Evolutionary conservation across 495 filamentous ascomycete species (phyloP).

Genomic region (Wilcoxina mikolae): DNA sequence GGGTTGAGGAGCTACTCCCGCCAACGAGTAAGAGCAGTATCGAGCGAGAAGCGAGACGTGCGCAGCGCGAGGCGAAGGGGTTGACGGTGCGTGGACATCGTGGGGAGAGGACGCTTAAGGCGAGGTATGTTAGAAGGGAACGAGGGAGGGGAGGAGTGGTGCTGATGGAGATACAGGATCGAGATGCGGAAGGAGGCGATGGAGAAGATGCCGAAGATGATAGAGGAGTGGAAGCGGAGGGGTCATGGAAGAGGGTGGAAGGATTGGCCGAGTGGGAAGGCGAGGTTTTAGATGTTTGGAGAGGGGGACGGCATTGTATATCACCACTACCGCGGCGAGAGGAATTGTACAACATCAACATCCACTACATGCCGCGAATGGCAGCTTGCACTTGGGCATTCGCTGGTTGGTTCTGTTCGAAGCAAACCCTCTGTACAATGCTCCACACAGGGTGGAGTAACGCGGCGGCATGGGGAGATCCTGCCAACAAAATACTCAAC

Average conservation of each 20-base stretch:
- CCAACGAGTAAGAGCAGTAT: slow-evolving; percentile 60
- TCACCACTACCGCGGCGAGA: too few species aligned
- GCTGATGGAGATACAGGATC: slow-evolving; percentile 38
- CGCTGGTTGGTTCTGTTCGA: too few species aligned
- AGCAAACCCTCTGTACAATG: too few species aligned
- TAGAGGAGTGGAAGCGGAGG: slow-evolving; percentile 81
- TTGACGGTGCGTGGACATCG: slow-evolving; percentile 88
- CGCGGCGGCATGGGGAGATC: too few species aligned
- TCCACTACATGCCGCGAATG: too few species aligned
- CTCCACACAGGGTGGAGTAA: too few species aligned
- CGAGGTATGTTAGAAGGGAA: slow-evolving; percentile 40
- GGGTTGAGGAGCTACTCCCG: slow-evolving; percentile 73
- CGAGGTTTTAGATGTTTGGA: slow-evolving; percentile 5
- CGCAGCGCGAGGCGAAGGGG: slow-evolving; percentile 67
- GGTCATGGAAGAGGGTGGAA: slow-evolving; percentile 82
- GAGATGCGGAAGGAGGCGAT: slow-evolving; percentile 83
- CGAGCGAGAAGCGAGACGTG: slow-evolving; percentile 50
- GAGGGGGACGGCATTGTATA: too few species aligned
- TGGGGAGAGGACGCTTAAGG: slow-evolving; percentile 76
- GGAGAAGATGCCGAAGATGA: slow-evolving; percentile 79
- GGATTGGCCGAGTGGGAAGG: slow-evolving; percentile 61
- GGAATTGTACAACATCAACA: too few species aligned
- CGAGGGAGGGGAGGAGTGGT: slow-evolving; percentile 1
- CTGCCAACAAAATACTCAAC: too few species aligned
- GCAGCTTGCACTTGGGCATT: too few species aligned